Conservation (phyloP, 257 asterid species). For the Solanum pimpinellifolium region DNA sequence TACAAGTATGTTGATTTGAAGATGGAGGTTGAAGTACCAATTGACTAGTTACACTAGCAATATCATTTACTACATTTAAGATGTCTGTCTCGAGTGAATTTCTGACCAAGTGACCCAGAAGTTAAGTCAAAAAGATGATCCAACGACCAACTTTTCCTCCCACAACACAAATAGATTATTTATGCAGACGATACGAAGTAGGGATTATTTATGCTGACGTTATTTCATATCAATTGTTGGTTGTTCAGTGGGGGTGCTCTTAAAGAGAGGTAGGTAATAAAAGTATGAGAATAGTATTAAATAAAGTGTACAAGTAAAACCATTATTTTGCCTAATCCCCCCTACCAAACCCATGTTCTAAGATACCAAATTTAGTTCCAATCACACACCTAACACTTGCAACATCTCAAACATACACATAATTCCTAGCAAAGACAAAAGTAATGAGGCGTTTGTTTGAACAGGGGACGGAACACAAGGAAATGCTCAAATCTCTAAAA, state of each 20-base stretch:
- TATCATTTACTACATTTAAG: not conserved
- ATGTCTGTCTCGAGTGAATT: not conserved
- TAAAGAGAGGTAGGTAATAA: not conserved
- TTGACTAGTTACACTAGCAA: slow-evolving; percentile 25
- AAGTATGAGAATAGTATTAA: not conserved
- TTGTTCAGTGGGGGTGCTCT: not conserved
- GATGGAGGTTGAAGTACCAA: slow-evolving; percentile 89
- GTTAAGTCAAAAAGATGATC: not conserved
- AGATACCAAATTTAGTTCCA: not conserved
- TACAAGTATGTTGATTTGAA: slow-evolving; percentile 5
- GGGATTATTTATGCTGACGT: not conserved
- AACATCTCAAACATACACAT: not conserved
- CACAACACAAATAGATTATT: not conserved
- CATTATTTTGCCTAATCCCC: not conserved
- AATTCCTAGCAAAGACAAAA: not conserved
- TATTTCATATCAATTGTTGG: not conserved
- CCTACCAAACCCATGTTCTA: not conserved
- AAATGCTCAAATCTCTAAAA: not conserved
- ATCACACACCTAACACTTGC: not conserved
- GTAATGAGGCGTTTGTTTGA: not conserved
- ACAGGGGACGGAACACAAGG: not conserved
- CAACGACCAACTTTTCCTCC: not conserved
- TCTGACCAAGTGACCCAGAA: not conserved
- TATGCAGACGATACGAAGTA: not conserved
- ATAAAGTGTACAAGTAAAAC: not conserved